These are phyloP conservation scores for Melastoma candidum DNA, from an alignment of 441 rosid genomes.

Conservation along the genomic window DNA sequence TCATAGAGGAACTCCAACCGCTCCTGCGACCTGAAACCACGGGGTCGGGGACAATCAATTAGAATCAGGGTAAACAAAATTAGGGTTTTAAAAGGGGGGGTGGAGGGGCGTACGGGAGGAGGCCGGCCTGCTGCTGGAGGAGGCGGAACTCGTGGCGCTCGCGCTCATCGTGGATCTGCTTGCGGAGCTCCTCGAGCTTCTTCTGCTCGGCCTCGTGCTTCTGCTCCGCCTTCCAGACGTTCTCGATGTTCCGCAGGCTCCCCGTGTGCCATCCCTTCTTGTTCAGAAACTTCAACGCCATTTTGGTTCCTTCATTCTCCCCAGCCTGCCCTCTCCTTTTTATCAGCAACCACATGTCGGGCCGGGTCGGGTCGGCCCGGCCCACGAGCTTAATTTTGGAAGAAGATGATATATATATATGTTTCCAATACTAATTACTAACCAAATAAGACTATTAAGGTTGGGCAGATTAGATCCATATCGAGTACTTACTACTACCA, in stretches of 20 bases:
- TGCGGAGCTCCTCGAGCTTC: constrained; percentile 84
- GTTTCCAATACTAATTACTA: no score
- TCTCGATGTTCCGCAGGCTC: constrained; percentile 86
- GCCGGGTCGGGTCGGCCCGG: no score
- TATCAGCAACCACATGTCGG: no score
- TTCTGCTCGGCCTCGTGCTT: constrained; percentile 88
- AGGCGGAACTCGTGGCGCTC: constrained; percentile 80
- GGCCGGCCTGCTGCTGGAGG: constrained; percentile 91
- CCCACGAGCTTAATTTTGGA: no score
- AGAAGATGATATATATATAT: no score
- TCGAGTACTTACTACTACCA: no score
- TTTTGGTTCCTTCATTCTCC: constrained; percentile 4
- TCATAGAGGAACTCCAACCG: constrained; percentile 88
- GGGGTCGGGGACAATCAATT: neutral
- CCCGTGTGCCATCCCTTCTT: constrained; percentile 99
- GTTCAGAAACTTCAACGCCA: constrained; percentile 94
- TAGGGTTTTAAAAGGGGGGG: neutral
- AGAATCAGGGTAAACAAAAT: neutral
- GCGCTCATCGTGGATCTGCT: constrained; percentile 80
- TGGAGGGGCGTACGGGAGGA: constrained; percentile 47
- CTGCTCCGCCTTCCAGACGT: constrained; percentile 95
- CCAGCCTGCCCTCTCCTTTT: neutral
- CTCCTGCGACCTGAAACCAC: constrained; percentile 56
- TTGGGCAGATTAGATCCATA: no score
- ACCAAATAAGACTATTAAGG: no score